phyloP scores from a whole-genome alignment of 2,329 filamentous ascomycete genomes.

The Lachnellula suecica region DNA sequence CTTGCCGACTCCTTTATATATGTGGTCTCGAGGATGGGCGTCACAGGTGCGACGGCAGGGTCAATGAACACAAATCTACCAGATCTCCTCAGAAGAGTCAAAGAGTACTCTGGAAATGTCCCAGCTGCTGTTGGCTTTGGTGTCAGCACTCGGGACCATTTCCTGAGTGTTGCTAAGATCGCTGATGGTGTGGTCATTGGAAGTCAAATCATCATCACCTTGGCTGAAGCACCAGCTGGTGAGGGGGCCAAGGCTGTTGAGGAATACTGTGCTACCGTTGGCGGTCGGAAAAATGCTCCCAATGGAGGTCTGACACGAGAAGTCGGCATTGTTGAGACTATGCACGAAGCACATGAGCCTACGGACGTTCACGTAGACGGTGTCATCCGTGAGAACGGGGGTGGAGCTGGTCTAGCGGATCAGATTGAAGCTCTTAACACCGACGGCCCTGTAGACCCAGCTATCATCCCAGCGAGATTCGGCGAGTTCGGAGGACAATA shows the following conservation, averaged over 20 bases:
- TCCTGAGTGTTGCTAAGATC: slow-evolving; percentile 77
- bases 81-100: slow-evolving; percentile 78
- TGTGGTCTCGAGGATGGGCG: slow-evolving; percentile 94
- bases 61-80: slow-evolving; percentile 80
- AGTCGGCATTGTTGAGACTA: slow-evolving; percentile 68
- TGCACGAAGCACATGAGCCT: slow-evolving; percentile 59
- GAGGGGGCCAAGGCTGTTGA: slow-evolving; percentile 72
- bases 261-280: slow-evolving; percentile 80
- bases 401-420: slow-evolving; percentile 41
- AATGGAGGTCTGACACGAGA: slow-evolving; percentile 51
- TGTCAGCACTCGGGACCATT: slow-evolving; percentile 93
- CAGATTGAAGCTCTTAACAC: slow-evolving; percentile 68
- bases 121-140: slow-evolving; percentile 94
- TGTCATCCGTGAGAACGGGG: slow-evolving; percentile 50
- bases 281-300: slow-evolving; percentile 49
- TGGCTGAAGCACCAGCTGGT: slow-evolving; percentile 67
- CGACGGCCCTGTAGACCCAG: slow-evolving; percentile 41
- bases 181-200: slow-evolving; percentile 96
- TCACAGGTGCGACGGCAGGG: slow-evolving; percentile 82
- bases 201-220: slow-evolving; percentile 85
- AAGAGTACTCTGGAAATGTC: slow-evolving; percentile 87
- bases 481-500: slow-evolving; percentile 97
- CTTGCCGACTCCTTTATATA: slow-evolving; percentile 99
- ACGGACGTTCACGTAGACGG: slow-evolving; percentile 66
- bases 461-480: slow-evolving; percentile 78